Percentiles rank a stretch among this genome's conserved stretches.
phyloP scores from a whole-genome alignment of 495 filamentous ascomycete genomes.

The Neurospora pannonica region DNA sequence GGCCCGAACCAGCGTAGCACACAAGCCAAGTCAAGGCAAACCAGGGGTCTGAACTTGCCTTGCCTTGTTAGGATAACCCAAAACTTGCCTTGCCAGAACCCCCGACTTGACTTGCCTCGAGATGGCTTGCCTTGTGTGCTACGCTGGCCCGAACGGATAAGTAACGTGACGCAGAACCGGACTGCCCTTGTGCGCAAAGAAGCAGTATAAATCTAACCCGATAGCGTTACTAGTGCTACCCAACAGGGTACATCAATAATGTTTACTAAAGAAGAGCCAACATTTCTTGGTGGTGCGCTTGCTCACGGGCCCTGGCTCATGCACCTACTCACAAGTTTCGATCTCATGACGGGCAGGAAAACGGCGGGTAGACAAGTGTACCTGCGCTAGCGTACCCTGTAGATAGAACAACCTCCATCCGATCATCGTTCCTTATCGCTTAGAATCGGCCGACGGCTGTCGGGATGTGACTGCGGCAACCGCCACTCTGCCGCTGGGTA shows the following conservation, averaged over 20 bases:
- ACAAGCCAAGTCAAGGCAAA: too few species aligned
- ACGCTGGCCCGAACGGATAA: background rate
- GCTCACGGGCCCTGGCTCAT: background rate
- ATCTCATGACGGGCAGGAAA: background rate
- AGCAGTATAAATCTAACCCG: background rate
- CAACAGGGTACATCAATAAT: background rate
- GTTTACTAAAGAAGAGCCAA: background rate
- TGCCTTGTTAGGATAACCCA: too few species aligned
- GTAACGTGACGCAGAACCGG: background rate
- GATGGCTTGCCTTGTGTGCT: too few species aligned
- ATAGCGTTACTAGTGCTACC: background rate
- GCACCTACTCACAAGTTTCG: background rate
- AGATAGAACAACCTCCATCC: background rate
- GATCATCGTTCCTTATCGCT: background rate
- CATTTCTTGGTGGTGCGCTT: background rate
- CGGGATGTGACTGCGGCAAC: background rate
- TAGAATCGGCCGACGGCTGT: background rate
- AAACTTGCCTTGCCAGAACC: too few species aligned
- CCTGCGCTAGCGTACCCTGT: background rate
- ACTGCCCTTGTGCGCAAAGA: background rate
- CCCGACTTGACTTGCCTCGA: too few species aligned
- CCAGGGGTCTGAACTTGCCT: too few species aligned
- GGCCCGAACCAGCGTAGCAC: too few species aligned
- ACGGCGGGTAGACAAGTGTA: background rate
- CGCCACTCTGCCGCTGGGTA: background rate